Evolutionary conservation across 495 filamentous ascomycete species (phyloP).

Genomic region (Hypoxylon crocopeplum): DNA sequence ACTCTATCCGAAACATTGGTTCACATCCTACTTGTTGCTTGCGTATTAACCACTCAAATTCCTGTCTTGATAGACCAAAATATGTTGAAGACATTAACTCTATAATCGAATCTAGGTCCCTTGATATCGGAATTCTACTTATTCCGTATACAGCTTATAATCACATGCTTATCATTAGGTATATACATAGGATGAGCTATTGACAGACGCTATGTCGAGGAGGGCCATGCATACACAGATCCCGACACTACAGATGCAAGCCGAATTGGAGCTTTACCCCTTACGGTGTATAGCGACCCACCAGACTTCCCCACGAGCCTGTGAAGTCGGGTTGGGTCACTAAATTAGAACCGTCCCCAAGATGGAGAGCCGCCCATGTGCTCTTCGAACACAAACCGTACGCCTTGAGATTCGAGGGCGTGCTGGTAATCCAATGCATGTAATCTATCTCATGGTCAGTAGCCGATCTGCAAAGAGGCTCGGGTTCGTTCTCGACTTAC

Average conservation of each 20-base stretch:
- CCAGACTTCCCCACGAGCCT: slow-evolving; percentile 64
- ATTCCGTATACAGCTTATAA: not conserved
- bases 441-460: slow-evolving; percentile 32
- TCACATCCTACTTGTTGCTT: too few relatives aligned
- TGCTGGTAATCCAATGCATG: slow-evolving; percentile 47
- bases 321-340: slow-evolving; percentile 48
- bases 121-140: not conserved
- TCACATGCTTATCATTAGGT: slow-evolving; percentile 6
- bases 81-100: too few relatives aligned
- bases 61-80: too few relatives aligned
- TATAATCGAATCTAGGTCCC: too few relatives aligned
- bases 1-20: too few relatives aligned
- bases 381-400: slow-evolving; percentile 51
- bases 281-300: slow-evolving; percentile 53
- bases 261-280: not conserved
- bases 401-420: slow-evolving; percentile 43
- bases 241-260: slow-evolving; percentile 18
- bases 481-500: slow-evolving; percentile 18
- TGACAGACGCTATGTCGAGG: slow-evolving; percentile 6
- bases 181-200: not conserved
- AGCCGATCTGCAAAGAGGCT: slow-evolving; percentile 5
- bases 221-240: slow-evolving; percentile 8
- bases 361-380: slow-evolving; percentile 31
- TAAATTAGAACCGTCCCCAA: slow-evolving; percentile 44
- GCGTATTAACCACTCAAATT: too few relatives aligned